Evolutionary conservation across 2,329 filamentous ascomycete genomes (phyloP), one percentile per base, ranked within the genome.

Genomic region (Leptosphaerulina australis): DNA sequence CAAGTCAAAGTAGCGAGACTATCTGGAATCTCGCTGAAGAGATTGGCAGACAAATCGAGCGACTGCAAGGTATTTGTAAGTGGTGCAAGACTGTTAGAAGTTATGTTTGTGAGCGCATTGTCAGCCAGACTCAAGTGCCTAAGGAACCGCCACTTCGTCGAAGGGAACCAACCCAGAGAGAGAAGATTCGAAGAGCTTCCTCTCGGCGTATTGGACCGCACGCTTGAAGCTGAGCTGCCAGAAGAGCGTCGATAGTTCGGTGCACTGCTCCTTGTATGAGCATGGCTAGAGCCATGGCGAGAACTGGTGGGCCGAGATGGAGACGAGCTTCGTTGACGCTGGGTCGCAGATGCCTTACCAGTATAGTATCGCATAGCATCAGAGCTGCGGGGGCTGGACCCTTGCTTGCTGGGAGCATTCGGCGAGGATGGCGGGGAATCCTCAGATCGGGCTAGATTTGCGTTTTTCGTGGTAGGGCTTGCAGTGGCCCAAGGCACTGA

Each of bases 11-110:
- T 89, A 10, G 92, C 88, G 49, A 99, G 77, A 64, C 90, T 94
- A 71, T 97, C 94, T 1, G 94, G 94, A 44, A 97, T 88, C 71
- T 97, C 90, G n/a, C 85, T 86, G 72, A 99, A 96, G 24, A 96
- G 84, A 67, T 99, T 99, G 40, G 86, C 86, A 0, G 94, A 97
- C 36, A 99, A 78, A 70, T 99, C 94, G 44, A 99, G 81, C 0
- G 94, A 97, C 67, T 93, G 90, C 21, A 99, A 79, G 0, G 90
- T 96, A 65, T 91, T 91, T 30, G 91, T 87, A 40, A 99, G 81
- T 12, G 94, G 93, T 7, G 84, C 80, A 55, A 99, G 80, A 68
- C 92, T 91, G 38, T 84, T 77, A 4, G 86, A 82, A 30, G 88
- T 83, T 56, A 99, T 86, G 4, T 86, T 85, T 6, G 91, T 96